A percentile compares a stretch with the other conserved stretches of the same genome.
phyloP scores from a whole-genome alignment of 306 rosid genomes.

The Vigna reflexopilosa region DNA sequence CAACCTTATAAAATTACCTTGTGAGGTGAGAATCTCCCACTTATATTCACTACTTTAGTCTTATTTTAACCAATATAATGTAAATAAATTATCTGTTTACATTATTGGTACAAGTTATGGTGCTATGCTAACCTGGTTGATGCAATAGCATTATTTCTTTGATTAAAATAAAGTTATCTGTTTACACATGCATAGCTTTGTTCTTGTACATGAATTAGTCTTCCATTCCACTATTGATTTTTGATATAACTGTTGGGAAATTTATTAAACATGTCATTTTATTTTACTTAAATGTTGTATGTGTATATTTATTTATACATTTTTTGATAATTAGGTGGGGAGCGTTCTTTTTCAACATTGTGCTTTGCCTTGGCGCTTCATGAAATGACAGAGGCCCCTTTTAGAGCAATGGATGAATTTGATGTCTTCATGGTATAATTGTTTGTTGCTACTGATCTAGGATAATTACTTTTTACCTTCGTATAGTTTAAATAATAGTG shows the following conservation, averaged over 20 bases:
- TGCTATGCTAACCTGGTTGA: no score
- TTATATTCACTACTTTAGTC: no score
- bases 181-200: slow-evolving; percentile 12
- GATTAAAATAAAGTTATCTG: neutral
- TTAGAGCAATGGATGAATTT: slow-evolving; percentile 97
- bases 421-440: slow-evolving; percentile 88
- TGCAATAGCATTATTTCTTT: no score
- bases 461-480: neutral
- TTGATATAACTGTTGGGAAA: neutral
- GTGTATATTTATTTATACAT: neutral
- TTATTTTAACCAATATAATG: no score
- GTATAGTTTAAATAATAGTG: neutral
- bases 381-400: slow-evolving; percentile 94
- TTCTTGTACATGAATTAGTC: neutral
- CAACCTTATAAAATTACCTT: no score
- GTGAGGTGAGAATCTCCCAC: no score
- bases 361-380: slow-evolving; percentile 94
- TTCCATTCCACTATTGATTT: neutral
- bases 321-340: slow-evolving; percentile 72
- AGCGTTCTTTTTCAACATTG: slow-evolving; percentile 93
- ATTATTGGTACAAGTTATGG: neutral
- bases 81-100: neutral
- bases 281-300: slow-evolving; percentile 14
- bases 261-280: slow-evolving; percentile 1
- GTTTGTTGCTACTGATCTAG: slow-evolving; percentile 10